Conservation (phyloP, 768 basidiomycete species). For the Russula foetens region DNA sequence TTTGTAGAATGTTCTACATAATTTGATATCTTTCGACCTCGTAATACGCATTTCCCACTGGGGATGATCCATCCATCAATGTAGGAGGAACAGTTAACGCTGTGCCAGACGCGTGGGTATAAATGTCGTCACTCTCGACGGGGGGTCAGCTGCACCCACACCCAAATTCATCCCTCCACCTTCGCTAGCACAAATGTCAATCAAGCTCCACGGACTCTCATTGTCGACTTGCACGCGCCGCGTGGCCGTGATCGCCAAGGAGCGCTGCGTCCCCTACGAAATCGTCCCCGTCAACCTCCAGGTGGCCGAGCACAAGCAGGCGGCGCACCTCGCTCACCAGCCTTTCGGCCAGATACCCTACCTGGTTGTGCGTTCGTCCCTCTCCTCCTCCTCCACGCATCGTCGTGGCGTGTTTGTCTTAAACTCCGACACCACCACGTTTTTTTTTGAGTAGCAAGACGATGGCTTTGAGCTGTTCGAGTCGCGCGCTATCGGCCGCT, state of each 20-base stretch:
- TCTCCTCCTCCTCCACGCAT: not conserved
- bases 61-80: too few species aligned
- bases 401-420: not conserved
- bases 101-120: too few species aligned
- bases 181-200: not conserved
- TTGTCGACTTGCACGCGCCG: constrained; percentile 4
- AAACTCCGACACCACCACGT: not conserved
- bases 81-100: too few species aligned
- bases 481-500: constrained; percentile 24
- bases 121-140: too few species aligned
- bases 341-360: constrained; percentile 11
- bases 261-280: constrained; percentile 3
- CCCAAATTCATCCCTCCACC: not conserved
- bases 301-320: not conserved
- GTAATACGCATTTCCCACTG: too few species aligned
- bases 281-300: not conserved
- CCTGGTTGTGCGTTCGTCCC: not conserved
- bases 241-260: not conserved
- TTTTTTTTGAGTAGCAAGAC: constrained; percentile 14
- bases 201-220: not conserved
- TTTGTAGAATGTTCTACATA: not conserved
- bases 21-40: too few species aligned
- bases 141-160: too few species aligned
- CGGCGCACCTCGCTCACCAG: not conserved
- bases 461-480: constrained; percentile 26